phyloP scores from a whole-genome alignment of 2,329 filamentous ascomycete genomes.

The Cadophora luteo-olivacea region DNA sequence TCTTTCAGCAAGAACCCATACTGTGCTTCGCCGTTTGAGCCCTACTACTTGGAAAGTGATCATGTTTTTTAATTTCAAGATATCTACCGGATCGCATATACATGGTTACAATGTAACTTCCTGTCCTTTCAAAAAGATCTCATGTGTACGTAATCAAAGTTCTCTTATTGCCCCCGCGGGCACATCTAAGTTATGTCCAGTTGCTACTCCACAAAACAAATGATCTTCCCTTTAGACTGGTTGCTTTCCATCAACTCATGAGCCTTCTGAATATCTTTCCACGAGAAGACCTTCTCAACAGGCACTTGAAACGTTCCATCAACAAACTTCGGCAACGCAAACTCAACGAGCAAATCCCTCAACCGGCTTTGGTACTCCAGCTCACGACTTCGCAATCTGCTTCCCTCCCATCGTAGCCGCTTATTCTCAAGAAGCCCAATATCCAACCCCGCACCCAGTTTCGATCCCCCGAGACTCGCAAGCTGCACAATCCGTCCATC shows the following conservation, averaged over 20 bases:
- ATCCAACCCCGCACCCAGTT: slow-evolving; percentile 71
- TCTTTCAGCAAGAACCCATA: too few relatives aligned
- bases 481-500: slow-evolving; percentile 81
- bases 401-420: slow-evolving; percentile 81
- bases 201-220: slow-evolving; percentile 51
- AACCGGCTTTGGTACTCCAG: slow-evolving; percentile 79
- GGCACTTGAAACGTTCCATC: slow-evolving; percentile 77
- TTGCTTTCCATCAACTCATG: slow-evolving; percentile 77
- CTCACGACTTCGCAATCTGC: slow-evolving; percentile 80
- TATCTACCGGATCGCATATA: too few relatives aligned
- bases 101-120: too few relatives aligned
- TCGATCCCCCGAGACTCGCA: slow-evolving; percentile 74
- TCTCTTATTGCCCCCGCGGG: too few relatives aligned
- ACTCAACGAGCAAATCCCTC: slow-evolving; percentile 74
- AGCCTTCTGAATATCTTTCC: slow-evolving; percentile 76
- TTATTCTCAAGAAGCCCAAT: slow-evolving; percentile 77
- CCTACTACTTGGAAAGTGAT: too few relatives aligned
- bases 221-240: slow-evolving; percentile 74
- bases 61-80: too few relatives aligned
- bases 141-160: too few relatives aligned
- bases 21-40: too few relatives aligned
- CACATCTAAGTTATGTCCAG: neutral
- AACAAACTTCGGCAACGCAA: slow-evolving; percentile 66
- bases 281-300: slow-evolving; percentile 82
- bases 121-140: too few relatives aligned